Conservation (phyloP, 495 filamentous ascomycete species). For the Arthonia radiata region DNA sequence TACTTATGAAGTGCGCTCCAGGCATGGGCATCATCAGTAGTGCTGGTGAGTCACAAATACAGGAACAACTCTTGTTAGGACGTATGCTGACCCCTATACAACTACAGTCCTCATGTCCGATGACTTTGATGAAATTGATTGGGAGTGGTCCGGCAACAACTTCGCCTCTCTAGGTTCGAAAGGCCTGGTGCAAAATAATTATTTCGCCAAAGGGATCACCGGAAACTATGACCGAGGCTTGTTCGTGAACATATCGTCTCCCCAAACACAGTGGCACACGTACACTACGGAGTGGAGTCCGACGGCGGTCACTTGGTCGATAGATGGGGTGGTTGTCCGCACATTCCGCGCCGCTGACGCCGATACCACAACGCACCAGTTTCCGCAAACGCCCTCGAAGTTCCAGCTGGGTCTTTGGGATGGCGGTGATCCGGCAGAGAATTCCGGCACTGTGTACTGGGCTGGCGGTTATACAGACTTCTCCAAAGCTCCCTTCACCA, state of each 20-base stretch:
- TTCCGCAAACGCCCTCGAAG: constrained; percentile 72
- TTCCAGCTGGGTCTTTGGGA: constrained; percentile 70
- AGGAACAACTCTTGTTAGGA: too few species aligned
- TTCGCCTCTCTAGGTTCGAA: constrained; percentile 27
- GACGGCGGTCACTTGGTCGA: constrained; percentile 57
- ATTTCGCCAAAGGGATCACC: constrained; percentile 65
- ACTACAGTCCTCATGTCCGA: constrained; percentile 66
- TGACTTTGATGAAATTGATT: constrained; percentile 75
- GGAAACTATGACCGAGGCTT: constrained; percentile 42
- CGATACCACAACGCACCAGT: constrained; percentile 29
- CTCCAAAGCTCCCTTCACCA: constrained; percentile 6
- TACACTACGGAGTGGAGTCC: constrained; percentile 89
- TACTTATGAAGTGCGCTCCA: constrained; percentile 43
- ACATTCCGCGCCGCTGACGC: constrained; percentile 31
- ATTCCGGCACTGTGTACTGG: constrained; percentile 59
- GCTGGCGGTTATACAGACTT: constrained; percentile 41
- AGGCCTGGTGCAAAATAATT: constrained; percentile 47
- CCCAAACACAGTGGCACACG: constrained; percentile 40
- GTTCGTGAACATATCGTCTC: constrained; percentile 31
- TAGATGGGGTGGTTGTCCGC: constrained; percentile 57
- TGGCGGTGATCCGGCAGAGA: constrained; percentile 38
- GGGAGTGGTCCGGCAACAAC: constrained; percentile 36
- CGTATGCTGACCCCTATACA: too few species aligned
- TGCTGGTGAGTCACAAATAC: too few species aligned
- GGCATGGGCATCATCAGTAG: constrained; percentile 63